Evolutionary conservation across 257 asterid species (phyloP).

Genomic region (Ilex asprella): DNA sequence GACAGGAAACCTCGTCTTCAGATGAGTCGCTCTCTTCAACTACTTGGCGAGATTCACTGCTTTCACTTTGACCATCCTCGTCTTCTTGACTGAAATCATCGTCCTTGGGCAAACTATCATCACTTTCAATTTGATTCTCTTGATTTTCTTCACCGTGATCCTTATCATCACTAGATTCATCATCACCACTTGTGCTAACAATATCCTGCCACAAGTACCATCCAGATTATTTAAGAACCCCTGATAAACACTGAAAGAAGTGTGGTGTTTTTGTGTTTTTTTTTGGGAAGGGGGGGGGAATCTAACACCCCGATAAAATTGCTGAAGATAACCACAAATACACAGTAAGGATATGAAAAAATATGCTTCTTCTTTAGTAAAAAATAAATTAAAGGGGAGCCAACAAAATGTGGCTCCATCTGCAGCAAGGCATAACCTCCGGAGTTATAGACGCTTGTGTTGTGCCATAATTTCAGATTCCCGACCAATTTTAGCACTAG

Average conservation of each 20-base stretch:
- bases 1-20: constrained; percentile 64
- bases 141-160: constrained; percentile 15
- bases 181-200: constrained; percentile 31
- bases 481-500: too few relatives aligned
- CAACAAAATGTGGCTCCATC: too few relatives aligned
- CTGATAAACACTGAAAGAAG: too few relatives aligned
- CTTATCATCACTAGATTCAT: constrained; percentile 2
- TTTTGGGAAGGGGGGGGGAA: too few relatives aligned
- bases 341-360: background rate
- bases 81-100: constrained; percentile 15
- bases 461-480: too few relatives aligned
- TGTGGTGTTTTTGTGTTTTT: too few relatives aligned
- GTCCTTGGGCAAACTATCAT: constrained; percentile 18
- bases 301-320: background rate
- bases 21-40: constrained; percentile 80
- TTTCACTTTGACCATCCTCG: constrained; percentile 26
- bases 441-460: too few relatives aligned
- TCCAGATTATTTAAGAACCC: constrained; percentile 1
- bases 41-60: constrained; percentile 38
- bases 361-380: background rate
- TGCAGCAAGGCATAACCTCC: too few relatives aligned
- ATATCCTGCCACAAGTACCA: constrained; percentile 40
- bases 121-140: constrained; percentile 17
- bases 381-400: too few relatives aligned
- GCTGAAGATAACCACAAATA: background rate